Base-by-base conservation (phyloP, 768 basidiomycete species). In the Suillus weaverae region DNA sequence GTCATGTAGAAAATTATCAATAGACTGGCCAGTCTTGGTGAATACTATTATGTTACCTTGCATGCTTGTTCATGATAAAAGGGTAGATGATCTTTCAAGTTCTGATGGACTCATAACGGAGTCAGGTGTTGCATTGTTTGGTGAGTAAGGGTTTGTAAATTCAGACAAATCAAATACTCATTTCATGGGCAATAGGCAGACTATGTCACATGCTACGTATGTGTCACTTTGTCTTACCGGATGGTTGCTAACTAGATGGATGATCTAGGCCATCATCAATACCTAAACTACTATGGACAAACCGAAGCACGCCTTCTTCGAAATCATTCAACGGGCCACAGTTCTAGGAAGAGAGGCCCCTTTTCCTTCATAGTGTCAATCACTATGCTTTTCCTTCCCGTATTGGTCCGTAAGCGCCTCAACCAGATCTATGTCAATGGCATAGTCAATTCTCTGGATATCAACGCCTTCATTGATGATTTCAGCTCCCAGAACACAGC, bases 381-480 rank as follows among this genome's bases (percentile, higher is more conserved):
- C 0, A 1, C 44, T 4, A 61, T 61, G 60, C 9, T 61, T 0
- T 41, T 5, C 39, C 33, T 61, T 32, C 48, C 46, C 11, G 2
- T 38, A 0, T 11, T 51, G 36, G 20, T 51, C 3, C 33, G 35
- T 0, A 2, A 51, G 5, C 11, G 33, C 48, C 44, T 62, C 13
- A 36, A 36, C n/a, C 36, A 35, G 2, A 51, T 50, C n/a, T 51
- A 62, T 38, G 61, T 62, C 18, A 11, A 62, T 18, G 61, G 48
- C 22, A 0, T 39, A 0, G 18, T 62, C 61, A 62, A 50, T 22
- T 22, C 32, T 7, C 20, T 62, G 1, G 48, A 62, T 39, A 30
- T 62, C 22, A 38, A 36, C 4, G 5, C 4, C 35, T 62, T 62
- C 3, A 13, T 51, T 16, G 20, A 62, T 5, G 22, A 62, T 13